Base-by-base conservation (phyloP, 352 stramenopile genomes). In the Globisporangium emineosum region DNA sequence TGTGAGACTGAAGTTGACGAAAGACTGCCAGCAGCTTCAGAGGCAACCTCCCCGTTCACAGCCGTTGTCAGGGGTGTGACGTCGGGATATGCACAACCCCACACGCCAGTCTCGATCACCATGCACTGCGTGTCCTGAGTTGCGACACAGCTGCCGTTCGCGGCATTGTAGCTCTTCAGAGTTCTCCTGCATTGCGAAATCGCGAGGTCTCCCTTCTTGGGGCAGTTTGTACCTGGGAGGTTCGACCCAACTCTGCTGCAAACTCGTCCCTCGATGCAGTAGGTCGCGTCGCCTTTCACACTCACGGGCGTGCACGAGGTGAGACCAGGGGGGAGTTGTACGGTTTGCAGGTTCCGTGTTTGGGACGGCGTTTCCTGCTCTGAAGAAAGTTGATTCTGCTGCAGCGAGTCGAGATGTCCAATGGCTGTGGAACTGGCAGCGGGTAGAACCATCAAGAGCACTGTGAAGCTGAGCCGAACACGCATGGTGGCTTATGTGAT, bases 111-210 rank as follows among this genome's bases (percentile, higher is more conserved):
- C 27, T 56, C 13, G 21, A 57, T 62, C n/a, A 73, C 60, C 13
- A 77, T 65, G 50, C 79, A 90, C 33, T 74, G 57, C 3, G 79
- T 73, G 54, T 89, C 70, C 7, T 73, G 64, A 0, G 66, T 62
- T 29, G 75, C 77, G 30, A 83, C 37, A 40, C 81, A 90, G 35
- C 45, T 54, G 4, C 47, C 27, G 15, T 19, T 15, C 0, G 30
- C 35, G 45, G 37, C 52, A 4, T 35, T n/a, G 67, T 71, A 84
- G n/a, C 66, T 81, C 15, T 30, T 49, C n/a, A 75, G 57, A 0
- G 29, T 45, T 12, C 52, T 33, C 10, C 63, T 33, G 50, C 82
- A 91, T 27, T 66, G 53, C 0, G 49, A 60, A 32, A 87, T 67
- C 17, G 78, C 76, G 4, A 54, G 33, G 37, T 75, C 71, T 42